These are phyloP conservation scores for Ceratocystis lukuohia DNA, from an alignment of 2,329 filamentous ascomycete genomes.

Conservation along the genomic window DNA sequence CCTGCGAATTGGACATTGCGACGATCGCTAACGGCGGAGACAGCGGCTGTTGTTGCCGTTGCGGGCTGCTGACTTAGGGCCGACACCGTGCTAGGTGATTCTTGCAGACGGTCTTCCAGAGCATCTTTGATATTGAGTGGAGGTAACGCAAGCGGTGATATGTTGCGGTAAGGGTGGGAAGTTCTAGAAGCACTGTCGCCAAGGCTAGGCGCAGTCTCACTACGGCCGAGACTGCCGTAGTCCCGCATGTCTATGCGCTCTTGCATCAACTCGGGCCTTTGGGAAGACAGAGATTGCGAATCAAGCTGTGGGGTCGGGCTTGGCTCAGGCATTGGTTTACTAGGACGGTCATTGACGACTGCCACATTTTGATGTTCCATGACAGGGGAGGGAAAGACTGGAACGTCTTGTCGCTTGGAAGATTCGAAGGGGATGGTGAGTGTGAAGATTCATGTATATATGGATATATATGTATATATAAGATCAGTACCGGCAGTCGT, in stretches of 20 bases:
- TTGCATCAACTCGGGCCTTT: neutral
- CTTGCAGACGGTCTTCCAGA: neutral
- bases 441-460: neutral
- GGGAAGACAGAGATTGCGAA: neutral
- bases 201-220: neutral
- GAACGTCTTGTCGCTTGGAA: neutral
- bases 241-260: constrained; percentile 10
- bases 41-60: neutral
- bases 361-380: neutral
- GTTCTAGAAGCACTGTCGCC: constrained; percentile 8
- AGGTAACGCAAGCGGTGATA: constrained; percentile 14
- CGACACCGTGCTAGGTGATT: neutral
- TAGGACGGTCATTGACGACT: neutral
- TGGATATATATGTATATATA: neutral
- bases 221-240: constrained; percentile 2
- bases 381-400: neutral
- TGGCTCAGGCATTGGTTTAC: neutral
- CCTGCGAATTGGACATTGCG: constrained; percentile 67
- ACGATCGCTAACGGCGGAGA: constrained; percentile 14
- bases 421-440: neutral
- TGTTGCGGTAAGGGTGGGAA: constrained; percentile 11
- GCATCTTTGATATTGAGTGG: constrained; percentile 12
- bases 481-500: too few species aligned
- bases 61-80: neutral
- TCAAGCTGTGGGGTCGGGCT: neutral